phyloP scores from a whole-genome alignment of 306 rosid species.

The Lagenaria siceraria region DNA sequence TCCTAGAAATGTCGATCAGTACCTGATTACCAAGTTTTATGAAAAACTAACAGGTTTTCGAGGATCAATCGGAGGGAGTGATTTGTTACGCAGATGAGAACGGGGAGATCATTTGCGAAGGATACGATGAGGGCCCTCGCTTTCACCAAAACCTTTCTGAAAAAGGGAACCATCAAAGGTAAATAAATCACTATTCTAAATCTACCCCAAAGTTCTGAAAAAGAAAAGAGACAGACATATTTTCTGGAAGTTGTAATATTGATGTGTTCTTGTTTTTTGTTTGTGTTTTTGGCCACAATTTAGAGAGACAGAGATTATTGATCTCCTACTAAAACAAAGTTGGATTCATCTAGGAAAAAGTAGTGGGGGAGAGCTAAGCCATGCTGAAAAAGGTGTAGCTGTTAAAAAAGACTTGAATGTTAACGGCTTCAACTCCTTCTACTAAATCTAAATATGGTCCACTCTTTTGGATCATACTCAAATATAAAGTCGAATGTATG shows the following conservation, averaged over 20 bases:
- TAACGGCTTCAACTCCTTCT: slow-evolving; percentile 37
- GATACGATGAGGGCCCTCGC: slow-evolving; percentile 19
- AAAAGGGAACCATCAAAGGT: slow-evolving; percentile 6
- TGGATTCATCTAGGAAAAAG: slow-evolving; percentile 7
- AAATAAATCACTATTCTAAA: neutral
- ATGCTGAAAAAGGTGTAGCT: slow-evolving; percentile 21
- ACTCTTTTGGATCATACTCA: neutral
- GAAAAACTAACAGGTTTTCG: neutral
- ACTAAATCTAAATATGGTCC: neutral
- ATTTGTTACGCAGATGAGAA: slow-evolving; percentile 9
- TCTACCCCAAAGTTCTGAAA: neutral
- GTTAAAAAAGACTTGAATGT: slow-evolving; percentile 41
- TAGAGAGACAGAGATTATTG: slow-evolving; percentile 11
- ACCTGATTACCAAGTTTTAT: neutral
- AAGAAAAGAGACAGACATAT: too few relatives aligned
- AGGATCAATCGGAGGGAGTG: slow-evolving; percentile 13
- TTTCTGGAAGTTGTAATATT: neutral
- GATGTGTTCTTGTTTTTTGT: neutral
- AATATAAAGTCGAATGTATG: neutral
- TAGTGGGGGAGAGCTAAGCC: slow-evolving; percentile 1
- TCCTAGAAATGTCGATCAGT: neutral
- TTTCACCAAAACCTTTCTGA: neutral
- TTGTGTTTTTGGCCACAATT: neutral
- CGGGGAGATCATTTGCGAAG: slow-evolving; percentile 14
- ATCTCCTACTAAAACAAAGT: slow-evolving; percentile 13